Evolutionary conservation across 2,329 filamentous ascomycete genomes (phyloP).

Genomic region (Gremmenia infestans): DNA sequence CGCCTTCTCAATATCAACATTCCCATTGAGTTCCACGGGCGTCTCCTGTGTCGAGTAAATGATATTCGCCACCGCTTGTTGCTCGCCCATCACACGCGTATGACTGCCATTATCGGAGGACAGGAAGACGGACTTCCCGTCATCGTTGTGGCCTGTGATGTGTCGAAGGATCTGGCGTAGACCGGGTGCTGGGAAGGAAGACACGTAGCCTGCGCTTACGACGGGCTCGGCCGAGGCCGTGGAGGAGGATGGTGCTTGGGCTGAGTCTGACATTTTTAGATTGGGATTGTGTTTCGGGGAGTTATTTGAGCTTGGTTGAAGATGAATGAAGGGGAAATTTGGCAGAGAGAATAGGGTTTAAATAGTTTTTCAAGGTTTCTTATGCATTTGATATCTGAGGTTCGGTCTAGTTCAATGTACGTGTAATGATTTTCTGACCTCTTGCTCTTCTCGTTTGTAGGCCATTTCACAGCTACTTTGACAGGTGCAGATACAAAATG

Average conservation of each 20-base stretch:
- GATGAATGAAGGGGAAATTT: no score
- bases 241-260: neutral
- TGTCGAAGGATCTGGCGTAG: constrained; percentile 11
- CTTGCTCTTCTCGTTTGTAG: no score
- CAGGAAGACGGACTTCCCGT: constrained; percentile 14
- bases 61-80: constrained; percentile 2
- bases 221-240: neutral
- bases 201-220: neutral
- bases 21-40: constrained; percentile 10
- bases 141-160: constrained; percentile 12
- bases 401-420: no score
- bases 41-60: constrained; percentile 9
- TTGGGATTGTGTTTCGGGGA: neutral
- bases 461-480: no score
- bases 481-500: no score
- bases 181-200: neutral
- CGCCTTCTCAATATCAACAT: constrained; percentile 10
- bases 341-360: no score
- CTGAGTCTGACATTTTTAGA: neutral
- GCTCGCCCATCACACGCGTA: constrained; percentile 13
- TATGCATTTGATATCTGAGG: no score
- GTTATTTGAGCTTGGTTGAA: no score
- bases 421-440: no score
- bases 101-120: constrained; percentile 15
- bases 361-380: no score